A percentile compares a stretch with the other conserved stretches of the same genome.
Evolutionary conservation across 1,284 basidiomycete genomes (phyloP).

Genomic region (Kwoniella shivajii): DNA sequence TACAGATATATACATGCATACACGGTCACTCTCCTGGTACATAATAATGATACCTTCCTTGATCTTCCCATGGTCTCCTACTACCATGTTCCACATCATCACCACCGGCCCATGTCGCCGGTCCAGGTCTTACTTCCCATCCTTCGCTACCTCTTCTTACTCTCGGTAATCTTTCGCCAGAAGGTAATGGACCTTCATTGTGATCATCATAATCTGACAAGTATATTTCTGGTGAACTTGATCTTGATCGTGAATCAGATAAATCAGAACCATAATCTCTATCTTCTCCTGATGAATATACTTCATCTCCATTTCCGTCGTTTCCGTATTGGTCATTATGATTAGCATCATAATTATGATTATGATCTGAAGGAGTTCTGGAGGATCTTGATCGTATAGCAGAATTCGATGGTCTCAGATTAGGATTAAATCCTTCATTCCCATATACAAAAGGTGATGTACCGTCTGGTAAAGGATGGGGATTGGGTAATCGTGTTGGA

Average conservation of each 20-base stretch:
- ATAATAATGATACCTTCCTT: slow-evolving; percentile 37
- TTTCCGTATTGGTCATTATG: not conserved
- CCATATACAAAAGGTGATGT: slow-evolving; percentile 81
- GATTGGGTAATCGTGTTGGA: slow-evolving; percentile 46
- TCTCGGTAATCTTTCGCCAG: slow-evolving; percentile 18
- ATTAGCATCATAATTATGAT: not conserved
- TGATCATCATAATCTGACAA: slow-evolving; percentile 56
- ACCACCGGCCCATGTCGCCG: slow-evolving; percentile 3
- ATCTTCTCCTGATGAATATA: slow-evolving; percentile 60
- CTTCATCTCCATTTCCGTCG: slow-evolving; percentile 17
- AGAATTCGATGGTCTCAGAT: slow-evolving; percentile 66
- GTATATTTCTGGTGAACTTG: slow-evolving; percentile 46
- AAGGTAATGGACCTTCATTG: slow-evolving; percentile 36
- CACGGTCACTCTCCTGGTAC: slow-evolving; percentile 16
- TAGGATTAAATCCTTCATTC: slow-evolving; percentile 71
- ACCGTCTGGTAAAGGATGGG: slow-evolving; percentile 43
- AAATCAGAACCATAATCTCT: slow-evolving; percentile 21
- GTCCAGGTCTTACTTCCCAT: slow-evolving; percentile 33
- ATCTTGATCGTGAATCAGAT: slow-evolving; percentile 24
- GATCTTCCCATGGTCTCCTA: slow-evolving; percentile 30
- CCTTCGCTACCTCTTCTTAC: slow-evolving; percentile 46
- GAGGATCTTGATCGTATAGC: slow-evolving; percentile 20
- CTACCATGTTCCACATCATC: slow-evolving; percentile 8
- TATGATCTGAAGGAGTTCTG: slow-evolving; percentile 3
- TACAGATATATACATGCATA: not conserved